Base-by-base conservation (phyloP, 2,329 filamentous ascomycete genomes). In the Botrytis pseudocinerea region DNA sequence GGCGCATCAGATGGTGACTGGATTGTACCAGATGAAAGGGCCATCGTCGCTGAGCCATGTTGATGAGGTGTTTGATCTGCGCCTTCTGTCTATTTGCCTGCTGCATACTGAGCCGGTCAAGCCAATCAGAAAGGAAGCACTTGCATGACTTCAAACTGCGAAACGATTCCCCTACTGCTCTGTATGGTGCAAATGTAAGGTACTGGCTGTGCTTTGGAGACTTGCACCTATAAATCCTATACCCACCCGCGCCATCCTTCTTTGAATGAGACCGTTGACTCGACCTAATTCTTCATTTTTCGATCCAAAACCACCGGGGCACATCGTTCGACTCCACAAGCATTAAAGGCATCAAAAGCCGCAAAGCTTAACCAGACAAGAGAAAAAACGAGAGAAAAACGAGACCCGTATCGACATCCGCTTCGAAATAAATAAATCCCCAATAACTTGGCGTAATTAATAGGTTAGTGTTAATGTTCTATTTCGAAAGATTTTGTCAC, bases 51-150 rank as follows among this genome's bases (percentile, higher is more conserved):
- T 69, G 65, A 69, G 65, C 65, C 65, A 57, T 69, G 18, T 4
- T 69, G 65, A 57, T 44, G 48, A 68, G 48, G 65, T 54, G 64
- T 68, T 40, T 25, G 40, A 38, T 68, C 64, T 68, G 64, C 64
- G 64, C 64, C 64, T 54, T 66, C 32, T 28, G 54, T 40, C 32
- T 40, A 66, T 54, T 54, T 66, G 35, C 32, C 16, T 51, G 6
- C 46, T 54, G 25, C 25, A 28, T 40, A 18, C 20, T 57, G 25
- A 22, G 16, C 64, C 64, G 51, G 35, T 68, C 64, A 40, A 28
- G 35, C 64, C 35, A 68, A 51, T 57, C 64, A 57, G 22, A 28
- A 18, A 22, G 28, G 35, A 54, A 22, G 48, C 8, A 9, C 28
- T 51, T 20, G 64, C 46, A 66, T 10, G 16, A 66, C 22, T 28